Evolutionary conservation across 441 rosid species (phyloP), one percentile per base, ranked within the genome.

Genomic region (Gossypium trilobum): DNA sequence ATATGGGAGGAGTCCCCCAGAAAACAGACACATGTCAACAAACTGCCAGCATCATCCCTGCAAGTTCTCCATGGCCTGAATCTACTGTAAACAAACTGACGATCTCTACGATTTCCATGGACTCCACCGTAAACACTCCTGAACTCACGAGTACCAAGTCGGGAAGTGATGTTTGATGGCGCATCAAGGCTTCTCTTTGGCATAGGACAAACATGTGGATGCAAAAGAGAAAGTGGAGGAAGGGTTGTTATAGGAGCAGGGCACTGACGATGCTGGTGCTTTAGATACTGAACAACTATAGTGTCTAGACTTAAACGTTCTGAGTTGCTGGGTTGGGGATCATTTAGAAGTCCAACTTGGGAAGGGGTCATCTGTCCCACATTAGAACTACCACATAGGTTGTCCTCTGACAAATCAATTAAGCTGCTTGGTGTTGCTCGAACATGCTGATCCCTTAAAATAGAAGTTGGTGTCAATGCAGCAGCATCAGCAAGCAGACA

Each of bases 191-290:
- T 82, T 78, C 97, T 83, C 78, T 87, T 95, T 39, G 98, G 98
- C 74, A 92, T 98, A 44, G 99, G 98, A 81, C 99, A 95, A 78
- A 91, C 87, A 85, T 95, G 99, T 20, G 93, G 96, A 61, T 95
- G 97, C 59, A 95, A 75, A 64, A 95, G 93, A 75, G 98, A 92
- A 73, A 95, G 89, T 29, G 99, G 98, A 3, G 99, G 99, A 68
- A 95, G 93, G 76, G 99, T 95, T 11, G 99, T 92, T 74, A 95
- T 88, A 58, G 99, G 99, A 74, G 99, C 99, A 66, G 91, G 96
- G 80, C 99, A 95, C 79, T 95, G 99, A 65, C 99, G 93, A 82
- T 95, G 99, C 74, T 92, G 99, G 75, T 95, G 98, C 82, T 95
- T 92, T 78, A 95, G 78, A 83, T 87, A 92, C 83, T 95, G 99